Base-by-base conservation (phyloP, 345 rosid species). In the Eucalyptus marginata region DNA sequence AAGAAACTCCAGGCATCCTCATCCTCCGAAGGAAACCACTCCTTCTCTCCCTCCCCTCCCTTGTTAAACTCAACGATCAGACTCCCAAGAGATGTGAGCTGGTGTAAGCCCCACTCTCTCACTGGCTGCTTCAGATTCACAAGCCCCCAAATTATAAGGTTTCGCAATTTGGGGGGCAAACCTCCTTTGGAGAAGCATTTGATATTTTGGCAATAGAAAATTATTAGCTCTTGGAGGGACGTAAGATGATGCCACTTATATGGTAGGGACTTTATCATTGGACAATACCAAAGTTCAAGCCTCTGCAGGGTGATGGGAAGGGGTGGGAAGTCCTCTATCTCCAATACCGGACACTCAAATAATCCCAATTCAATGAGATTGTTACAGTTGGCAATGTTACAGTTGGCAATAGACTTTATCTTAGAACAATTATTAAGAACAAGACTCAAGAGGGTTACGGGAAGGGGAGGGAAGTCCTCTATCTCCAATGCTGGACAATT, bases 61-160 rank as follows among this genome's bases (percentile, higher is more conserved):
- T 31, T 66, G 79, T 36, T 8, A 51, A 51, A 51, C 0, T 15
- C 22, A 31, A 66, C 0, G n/a, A 1, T 0, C 1, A 66, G 12
- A 0, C 0, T 0, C 22, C 0, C 0, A 12, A 66, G 79, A 36
- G 22, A 66, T 31, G 79, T 16, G 79, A 66, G 79, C 6, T 31
- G 6, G 79, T 1, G 43, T 4, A 66, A 31, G 40, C 79, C 79
- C 43, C 79, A 66, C 40, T 71, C 44, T 33, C 81, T 33, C 81
- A 71, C 2, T 17, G 24, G 25, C 4, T 71, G 81, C 44, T 71
- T 33, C 7, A 68, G 1, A 33, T 3, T 0, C 81, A 17, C 7
- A 2, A 40, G 20, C 80, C 13, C 80, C 1, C 0, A 0, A 68
- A 68, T 33, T 0, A 0, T 0, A 68, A 68, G 44, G 0, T 0